These are phyloP conservation scores for Citeromyces hawaiiensis DNA, from an alignment of 1,139 yeast species.

Conservation along the genomic window DNA sequence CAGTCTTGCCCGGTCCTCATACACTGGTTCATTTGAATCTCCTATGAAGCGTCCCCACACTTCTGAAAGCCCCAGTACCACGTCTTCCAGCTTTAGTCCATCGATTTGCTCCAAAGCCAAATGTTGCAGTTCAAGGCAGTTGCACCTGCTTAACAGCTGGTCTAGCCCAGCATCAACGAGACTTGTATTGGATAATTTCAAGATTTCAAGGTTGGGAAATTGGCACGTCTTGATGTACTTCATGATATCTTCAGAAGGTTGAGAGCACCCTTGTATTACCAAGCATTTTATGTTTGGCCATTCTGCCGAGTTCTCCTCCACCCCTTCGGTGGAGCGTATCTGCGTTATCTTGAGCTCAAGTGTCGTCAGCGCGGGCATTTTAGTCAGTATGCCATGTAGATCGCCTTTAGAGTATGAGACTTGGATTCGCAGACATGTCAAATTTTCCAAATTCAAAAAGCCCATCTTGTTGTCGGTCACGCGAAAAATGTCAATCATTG, in stretches of 20 bases:
- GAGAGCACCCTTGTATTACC: background rate
- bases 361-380: background rate
- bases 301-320: background rate
- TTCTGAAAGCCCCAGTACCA: background rate
- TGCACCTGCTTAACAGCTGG: background rate
- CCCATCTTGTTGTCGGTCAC: background rate
- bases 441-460: background rate
- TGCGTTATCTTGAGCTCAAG: background rate
- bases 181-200: background rate
- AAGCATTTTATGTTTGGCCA: background rate
- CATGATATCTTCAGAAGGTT: background rate
- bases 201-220: background rate
- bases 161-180: background rate
- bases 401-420: background rate
- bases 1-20: too few species aligned
- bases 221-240: background rate
- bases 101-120: background rate
- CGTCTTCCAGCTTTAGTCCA: background rate
- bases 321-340: background rate
- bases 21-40: background rate
- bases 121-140: background rate
- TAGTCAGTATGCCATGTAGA: background rate
- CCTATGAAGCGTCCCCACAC: background rate
- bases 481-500: background rate
- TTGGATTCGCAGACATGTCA: constrained; percentile 1